Base-by-base conservation (phyloP, 495 filamentous ascomycete genomes). In the Penicillium taxi region DNA sequence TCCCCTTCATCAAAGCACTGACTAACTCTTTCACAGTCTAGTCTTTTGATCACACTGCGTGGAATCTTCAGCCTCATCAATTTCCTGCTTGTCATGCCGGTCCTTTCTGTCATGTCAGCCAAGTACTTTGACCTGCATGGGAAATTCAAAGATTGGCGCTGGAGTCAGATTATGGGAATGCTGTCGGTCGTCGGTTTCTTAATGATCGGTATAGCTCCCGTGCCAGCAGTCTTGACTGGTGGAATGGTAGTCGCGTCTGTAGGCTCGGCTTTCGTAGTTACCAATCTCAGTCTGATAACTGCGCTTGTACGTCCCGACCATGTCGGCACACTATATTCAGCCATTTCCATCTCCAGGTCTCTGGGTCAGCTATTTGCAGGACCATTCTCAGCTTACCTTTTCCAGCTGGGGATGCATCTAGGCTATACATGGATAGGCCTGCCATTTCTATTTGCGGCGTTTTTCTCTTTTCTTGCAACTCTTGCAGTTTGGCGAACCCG, bases 1-100 rank as follows among this genome's bases (percentile, higher is more conserved):
- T 12, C 16, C 19, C 12, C 9, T 12, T 14, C 5, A 30, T 14
- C 13, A 5, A 28, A 17, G 6, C 2, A 26, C 0, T 16, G 6
- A 30, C 48, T 56, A 40, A 53, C 29, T 15, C 4, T 13, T 0
- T 4, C 11, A 26, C 32, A 70, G 61, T 51, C 66, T 15, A 59
- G 61, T 32, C 53, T 66, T n/a, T 48, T 68, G 0, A 48, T 64
- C 17, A 61, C 64, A 1, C 29, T 70, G 29, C 55, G 61, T 9
- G 64, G 61, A 5, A 45, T 47, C n/a, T 52, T 67, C 34, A 42
- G 44, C 12, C 42, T 67, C 1, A 37, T 48, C 12, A 57, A 55
- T 18, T 53, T 52, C 15, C 40, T 61, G 9, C 25, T 66, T 16
- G 35, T 69, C 6, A 52, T 67, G 42, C 66, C 66, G 1, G 25